Percentiles rank a stretch among this genome's conserved stretches.
These are phyloP conservation scores for Brassica carinata DNA, from an alignment of 345 rosid genomes.

Conservation along the genomic window DNA sequence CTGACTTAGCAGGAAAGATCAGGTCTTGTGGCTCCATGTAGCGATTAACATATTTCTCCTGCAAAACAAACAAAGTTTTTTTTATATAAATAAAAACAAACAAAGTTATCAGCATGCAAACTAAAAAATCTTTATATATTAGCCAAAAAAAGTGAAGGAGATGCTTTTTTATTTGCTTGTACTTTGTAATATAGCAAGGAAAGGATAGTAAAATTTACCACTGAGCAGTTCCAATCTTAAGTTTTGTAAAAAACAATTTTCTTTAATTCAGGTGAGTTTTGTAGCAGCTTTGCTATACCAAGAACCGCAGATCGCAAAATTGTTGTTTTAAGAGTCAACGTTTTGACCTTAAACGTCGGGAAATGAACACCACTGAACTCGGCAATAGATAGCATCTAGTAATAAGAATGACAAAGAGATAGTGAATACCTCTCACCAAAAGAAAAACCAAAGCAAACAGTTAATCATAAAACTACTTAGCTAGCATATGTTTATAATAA, in stretches of 20 bases:
- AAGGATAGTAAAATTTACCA: neutral
- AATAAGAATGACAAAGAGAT: neutral
- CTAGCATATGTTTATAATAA: neutral
- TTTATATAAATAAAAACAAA: neutral
- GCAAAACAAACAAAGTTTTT: neutral
- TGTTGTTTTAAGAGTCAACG: constrained; percentile 8
- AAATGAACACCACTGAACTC: constrained; percentile 16
- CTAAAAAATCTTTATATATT: neutral
- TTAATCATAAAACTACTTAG: neutral
- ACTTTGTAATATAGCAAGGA: neutral
- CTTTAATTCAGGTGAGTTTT: constrained; percentile 28
- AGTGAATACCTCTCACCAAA: neutral
- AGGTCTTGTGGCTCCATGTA: neutral
- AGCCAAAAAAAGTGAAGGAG: neutral
- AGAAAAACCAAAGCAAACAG: neutral
- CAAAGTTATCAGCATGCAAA: neutral
- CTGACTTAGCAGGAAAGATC: neutral
- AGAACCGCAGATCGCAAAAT: constrained; percentile 17
- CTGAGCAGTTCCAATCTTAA: neutral
- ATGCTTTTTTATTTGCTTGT: neutral
- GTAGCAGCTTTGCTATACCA: constrained; percentile 31
- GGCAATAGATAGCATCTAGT: constrained; percentile 20
- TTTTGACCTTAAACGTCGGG: constrained; percentile 4
- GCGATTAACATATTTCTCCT: neutral
- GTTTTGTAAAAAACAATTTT: constrained; percentile 16